Conservation (phyloP, 768 basidiomycete species). For the Lactarius psammicola region DNA sequence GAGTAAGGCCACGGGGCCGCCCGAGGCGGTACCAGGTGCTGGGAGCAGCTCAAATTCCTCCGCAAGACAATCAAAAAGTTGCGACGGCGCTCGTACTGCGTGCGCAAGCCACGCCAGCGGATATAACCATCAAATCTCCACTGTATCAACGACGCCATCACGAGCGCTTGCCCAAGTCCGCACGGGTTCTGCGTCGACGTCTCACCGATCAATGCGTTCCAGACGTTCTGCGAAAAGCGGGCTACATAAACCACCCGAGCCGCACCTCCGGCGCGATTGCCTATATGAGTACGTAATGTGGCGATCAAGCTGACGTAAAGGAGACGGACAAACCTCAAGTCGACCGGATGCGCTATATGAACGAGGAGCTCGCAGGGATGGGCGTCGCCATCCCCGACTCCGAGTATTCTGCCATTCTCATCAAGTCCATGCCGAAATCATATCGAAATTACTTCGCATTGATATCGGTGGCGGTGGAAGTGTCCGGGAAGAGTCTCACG, state of each 20-base stretch:
- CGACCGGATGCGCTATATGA: not conserved
- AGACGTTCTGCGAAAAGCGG: slow-evolving; percentile 74
- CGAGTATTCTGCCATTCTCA: not conserved
- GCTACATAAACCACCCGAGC: slow-evolving; percentile 77
- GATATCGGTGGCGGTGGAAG: not conserved
- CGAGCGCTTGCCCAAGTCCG: slow-evolving; percentile 69
- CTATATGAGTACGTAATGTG: slow-evolving; percentile 39
- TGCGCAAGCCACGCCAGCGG: slow-evolving; percentile 66
- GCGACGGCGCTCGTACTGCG: slow-evolving; percentile 57
- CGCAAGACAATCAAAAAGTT: slow-evolving; percentile 62
- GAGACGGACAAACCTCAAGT: slow-evolving; percentile 42
- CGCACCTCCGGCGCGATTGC: slow-evolving; percentile 76
- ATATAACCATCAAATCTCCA: slow-evolving; percentile 74
- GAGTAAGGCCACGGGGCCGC: slow-evolving; percentile 43
- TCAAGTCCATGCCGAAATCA: not conserved
- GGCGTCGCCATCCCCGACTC: not conserved
- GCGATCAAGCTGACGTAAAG: slow-evolving; percentile 15
- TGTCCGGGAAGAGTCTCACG: not conserved
- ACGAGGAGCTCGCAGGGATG: not conserved
- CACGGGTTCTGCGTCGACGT: slow-evolving; percentile 66
- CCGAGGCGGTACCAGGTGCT: slow-evolving; percentile 36
- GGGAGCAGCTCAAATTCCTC: slow-evolving; percentile 59
- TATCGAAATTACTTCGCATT: not conserved
- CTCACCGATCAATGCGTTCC: slow-evolving; percentile 66
- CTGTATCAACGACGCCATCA: slow-evolving; percentile 56